A percentile compares a stretch with the other conserved stretches of the same genome.
Evolutionary conservation across 768 basidiomycete genomes (phyloP).

Genomic region (Naganishia randhawae): DNA sequence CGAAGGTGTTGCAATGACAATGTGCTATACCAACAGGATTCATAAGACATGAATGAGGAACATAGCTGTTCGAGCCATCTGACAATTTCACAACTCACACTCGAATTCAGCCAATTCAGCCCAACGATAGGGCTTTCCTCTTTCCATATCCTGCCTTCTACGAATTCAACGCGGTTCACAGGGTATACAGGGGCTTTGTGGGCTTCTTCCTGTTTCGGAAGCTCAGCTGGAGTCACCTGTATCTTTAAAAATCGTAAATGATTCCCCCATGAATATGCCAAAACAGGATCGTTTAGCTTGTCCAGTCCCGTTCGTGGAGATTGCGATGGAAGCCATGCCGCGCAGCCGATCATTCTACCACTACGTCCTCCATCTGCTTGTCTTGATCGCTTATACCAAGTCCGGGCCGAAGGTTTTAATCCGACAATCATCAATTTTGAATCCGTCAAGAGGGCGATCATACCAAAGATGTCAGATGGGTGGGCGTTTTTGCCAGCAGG

Average conservation of each 20-base stretch:
- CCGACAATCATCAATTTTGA: conserved; percentile 90
- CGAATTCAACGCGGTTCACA: conserved; percentile 56
- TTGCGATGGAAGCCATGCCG: conserved; percentile 39
- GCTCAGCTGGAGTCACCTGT: conserved; percentile 52
- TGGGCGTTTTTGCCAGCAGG: conserved; percentile 73
- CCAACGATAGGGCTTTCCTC: conserved; percentile 64
- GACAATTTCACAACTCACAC: conserved; percentile 60
- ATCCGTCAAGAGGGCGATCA: conserved; percentile 81
- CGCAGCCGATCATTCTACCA: conserved; percentile 35
- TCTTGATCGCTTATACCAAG: conserved; percentile 61
- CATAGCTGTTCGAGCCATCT: neutral
- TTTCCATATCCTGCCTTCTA: conserved; percentile 61
- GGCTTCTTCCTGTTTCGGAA: conserved; percentile 30
- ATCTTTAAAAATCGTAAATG: conserved; percentile 65
- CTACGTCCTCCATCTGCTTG: conserved; percentile 31
- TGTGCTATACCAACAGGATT: conserved; percentile 58
- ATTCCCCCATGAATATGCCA: conserved; percentile 83
- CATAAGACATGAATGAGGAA: neutral
- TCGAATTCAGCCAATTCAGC: conserved; percentile 80
- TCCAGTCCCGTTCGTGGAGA: neutral
- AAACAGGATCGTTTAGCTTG: conserved; percentile 56
- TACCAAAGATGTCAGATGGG: conserved; percentile 70
- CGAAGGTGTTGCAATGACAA: conserved; percentile 60
- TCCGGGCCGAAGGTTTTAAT: conserved; percentile 82
- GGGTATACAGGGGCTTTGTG: conserved; percentile 50